Conservation (phyloP, 2,329 filamentous ascomycete species). For the Aureobasidium sp. region DNA sequence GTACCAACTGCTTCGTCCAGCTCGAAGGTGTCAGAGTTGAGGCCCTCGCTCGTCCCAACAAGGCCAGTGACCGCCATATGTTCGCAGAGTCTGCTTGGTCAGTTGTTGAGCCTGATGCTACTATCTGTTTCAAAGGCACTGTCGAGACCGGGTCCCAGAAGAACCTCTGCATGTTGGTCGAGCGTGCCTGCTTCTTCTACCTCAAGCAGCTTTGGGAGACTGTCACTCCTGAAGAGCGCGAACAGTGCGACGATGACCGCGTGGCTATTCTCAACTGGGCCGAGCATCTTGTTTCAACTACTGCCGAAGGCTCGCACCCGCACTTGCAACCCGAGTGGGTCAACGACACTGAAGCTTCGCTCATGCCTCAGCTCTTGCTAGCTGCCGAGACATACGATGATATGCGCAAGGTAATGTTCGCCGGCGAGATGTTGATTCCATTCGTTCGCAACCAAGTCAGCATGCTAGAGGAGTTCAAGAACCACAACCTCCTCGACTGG, state of each 20-base stretch:
- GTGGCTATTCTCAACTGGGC: neutral
- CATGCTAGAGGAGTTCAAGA: slow-evolving; percentile 32
- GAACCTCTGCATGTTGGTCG: neutral
- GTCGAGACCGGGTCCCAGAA: neutral
- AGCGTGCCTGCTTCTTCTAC: neutral
- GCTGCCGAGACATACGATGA: neutral
- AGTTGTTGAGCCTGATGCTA: neutral
- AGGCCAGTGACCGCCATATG: neutral
- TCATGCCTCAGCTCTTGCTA: neutral
- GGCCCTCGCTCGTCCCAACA: neutral
- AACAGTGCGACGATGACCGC: neutral
- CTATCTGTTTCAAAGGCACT: neutral
- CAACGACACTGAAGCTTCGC: neutral
- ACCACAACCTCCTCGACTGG: slow-evolving; percentile 28
- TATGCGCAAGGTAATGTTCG: slow-evolving; percentile 1
- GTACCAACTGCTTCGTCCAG: neutral
- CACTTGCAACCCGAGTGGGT: neutral
- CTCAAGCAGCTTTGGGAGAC: neutral
- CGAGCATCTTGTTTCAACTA: neutral
- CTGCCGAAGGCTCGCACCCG: neutral
- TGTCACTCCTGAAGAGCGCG: neutral
- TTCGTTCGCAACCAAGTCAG: slow-evolving; percentile 23
- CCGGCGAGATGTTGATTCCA: neutral
- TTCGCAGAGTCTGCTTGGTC: slow-evolving; percentile 3
- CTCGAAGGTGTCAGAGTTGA: neutral